Conservation (phyloP, 805 yeast genomes). For the Saccharomycopsis sp. region DNA sequence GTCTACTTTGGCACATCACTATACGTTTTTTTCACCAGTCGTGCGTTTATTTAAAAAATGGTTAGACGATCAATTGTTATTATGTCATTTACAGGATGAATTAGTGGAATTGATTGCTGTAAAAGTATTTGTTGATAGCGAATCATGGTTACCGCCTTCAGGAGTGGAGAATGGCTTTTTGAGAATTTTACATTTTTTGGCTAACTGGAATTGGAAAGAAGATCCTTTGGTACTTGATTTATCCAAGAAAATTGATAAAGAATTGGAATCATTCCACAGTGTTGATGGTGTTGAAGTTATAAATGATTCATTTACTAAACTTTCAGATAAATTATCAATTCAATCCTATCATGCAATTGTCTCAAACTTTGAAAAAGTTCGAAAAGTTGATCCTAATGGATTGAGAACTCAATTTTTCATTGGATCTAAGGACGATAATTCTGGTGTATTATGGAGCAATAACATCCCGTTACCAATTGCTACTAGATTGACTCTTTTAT, state of each 20-base stretch:
- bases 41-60: conserved; percentile 83
- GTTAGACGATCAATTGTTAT: conserved; percentile 76
- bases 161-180: conserved; percentile 77
- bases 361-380: conserved; percentile 55
- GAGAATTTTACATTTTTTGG: conserved; percentile 60
- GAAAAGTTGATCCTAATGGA: conserved; percentile 78
- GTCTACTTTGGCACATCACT: conserved; percentile 61
- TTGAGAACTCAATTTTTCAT: conserved; percentile 73
- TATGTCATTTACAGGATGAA: conserved; percentile 69
- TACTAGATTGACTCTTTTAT: conserved; percentile 77
- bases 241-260: conserved; percentile 41
- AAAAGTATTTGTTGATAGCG: conserved; percentile 78
- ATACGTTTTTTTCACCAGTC: conserved; percentile 67
- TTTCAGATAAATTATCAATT: conserved; percentile 56
- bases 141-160: conserved; percentile 77
- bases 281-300: conserved; percentile 28
- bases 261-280: conserved; percentile 27
- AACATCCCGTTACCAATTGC: conserved; percentile 67
- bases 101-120: conserved; percentile 75
- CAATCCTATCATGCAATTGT: conserved; percentile 56
- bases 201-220: conserved; percentile 93
- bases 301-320: conserved; percentile 31
- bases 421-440: conserved; percentile 76
- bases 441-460: conserved; percentile 79
- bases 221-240: conserved; percentile 77